These are phyloP conservation scores for Dacryopinax spathularia DNA, from an alignment of 768 basidiomycete genomes.

Conservation along the genomic window DNA sequence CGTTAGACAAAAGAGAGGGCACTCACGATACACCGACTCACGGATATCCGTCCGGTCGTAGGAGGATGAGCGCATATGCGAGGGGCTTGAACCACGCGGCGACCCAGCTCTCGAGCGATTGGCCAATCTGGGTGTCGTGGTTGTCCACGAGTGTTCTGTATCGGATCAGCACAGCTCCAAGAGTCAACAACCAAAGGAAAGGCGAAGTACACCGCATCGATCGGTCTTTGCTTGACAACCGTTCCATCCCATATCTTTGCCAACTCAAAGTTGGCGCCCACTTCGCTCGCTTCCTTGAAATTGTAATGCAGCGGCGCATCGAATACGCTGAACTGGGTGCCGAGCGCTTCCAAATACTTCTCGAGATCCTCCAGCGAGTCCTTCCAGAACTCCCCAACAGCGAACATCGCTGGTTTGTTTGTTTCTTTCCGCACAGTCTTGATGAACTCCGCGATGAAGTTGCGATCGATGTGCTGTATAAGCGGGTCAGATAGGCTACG, in stretches of 20 bases:
- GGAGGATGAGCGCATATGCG: constrained; percentile 66
- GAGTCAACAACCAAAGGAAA: background rate
- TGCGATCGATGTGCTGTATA: constrained; percentile 49
- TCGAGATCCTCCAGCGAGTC: constrained; percentile 23
- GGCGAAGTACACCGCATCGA: constrained; percentile 46
- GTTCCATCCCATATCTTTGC: constrained; percentile 56
- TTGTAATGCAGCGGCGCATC: constrained; percentile 83
- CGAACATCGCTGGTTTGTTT: constrained; percentile 39
- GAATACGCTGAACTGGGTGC: constrained; percentile 64
- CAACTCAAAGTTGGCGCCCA: constrained; percentile 56
- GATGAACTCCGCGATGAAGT: constrained; percentile 51
- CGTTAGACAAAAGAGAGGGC: background rate
- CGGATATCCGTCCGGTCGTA: constrained; percentile 60
- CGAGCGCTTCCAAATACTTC: constrained; percentile 16
- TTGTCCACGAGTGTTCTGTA: constrained; percentile 69
- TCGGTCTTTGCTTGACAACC: constrained; percentile 50
- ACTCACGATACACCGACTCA: constrained; percentile 26
- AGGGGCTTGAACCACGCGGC: constrained; percentile 57
- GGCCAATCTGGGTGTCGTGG: constrained; percentile 75
- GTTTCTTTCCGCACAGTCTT: constrained; percentile 27
- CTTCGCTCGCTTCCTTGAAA: constrained; percentile 61
- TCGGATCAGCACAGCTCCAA: background rate
- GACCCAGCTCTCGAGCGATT: constrained; percentile 75
- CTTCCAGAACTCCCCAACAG: constrained; percentile 73
- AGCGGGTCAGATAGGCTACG: background rate